These are phyloP conservation scores for Xylaria cubensis DNA, from an alignment of 495 filamentous ascomycete species.

Conservation along the genomic window DNA sequence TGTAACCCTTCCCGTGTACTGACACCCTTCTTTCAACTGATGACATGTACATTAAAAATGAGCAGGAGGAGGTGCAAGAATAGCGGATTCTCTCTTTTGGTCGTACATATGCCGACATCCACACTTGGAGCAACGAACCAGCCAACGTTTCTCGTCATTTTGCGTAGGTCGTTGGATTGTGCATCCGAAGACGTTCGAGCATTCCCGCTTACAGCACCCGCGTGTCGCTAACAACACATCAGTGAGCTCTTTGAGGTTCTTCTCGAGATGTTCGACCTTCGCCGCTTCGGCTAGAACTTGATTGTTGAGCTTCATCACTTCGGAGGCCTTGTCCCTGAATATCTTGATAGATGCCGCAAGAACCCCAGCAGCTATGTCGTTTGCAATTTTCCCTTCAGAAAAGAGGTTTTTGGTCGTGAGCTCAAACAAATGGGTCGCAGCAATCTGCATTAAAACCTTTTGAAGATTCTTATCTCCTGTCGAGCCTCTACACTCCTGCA, in stretches of 20 bases:
- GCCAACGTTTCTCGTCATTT: neutral
- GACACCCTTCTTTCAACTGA: neutral
- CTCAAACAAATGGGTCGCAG: neutral
- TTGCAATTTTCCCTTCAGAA: neutral
- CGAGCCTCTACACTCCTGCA: neutral
- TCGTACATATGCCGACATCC: neutral
- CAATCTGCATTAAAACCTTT: neutral
- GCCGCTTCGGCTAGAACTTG: neutral
- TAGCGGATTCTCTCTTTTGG: neutral
- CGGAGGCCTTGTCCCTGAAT: no score
- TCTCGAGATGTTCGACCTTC: neutral
- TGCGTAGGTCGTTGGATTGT: neutral
- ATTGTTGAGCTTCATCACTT: neutral
- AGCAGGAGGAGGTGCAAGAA: neutral
- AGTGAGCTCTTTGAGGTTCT: neutral
- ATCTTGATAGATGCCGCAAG: neutral
- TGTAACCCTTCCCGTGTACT: neutral
- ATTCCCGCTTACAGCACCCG: neutral
- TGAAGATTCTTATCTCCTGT: neutral
- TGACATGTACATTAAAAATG: neutral
- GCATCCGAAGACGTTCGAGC: neutral
- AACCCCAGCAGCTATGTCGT: slow-evolving; percentile 11
- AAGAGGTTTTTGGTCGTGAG: neutral
- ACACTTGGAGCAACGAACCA: neutral
- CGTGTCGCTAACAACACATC: neutral